A percentile compares a stretch with the other conserved stretches of the same genome.
phyloP scores from a whole-genome alignment of 768 basidiomycete species.

The Boletus eberwhitei region DNA sequence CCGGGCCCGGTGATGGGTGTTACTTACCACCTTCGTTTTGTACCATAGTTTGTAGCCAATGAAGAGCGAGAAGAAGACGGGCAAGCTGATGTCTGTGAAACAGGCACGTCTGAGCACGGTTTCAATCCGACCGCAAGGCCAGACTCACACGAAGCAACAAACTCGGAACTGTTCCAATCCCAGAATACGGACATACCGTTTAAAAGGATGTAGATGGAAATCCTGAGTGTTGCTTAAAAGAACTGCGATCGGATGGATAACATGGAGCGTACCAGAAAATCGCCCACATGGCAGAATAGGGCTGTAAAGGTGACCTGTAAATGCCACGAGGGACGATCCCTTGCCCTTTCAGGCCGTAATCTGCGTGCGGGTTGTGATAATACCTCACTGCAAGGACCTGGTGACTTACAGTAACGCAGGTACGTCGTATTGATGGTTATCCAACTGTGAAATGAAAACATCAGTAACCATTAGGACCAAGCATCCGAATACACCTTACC shows the following conservation, averaged over 20 bases:
- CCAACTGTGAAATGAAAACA: conserved; percentile 52
- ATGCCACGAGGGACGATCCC: conserved; percentile 61
- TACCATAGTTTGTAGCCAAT: conserved; percentile 40
- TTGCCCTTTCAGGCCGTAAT: conserved; percentile 14
- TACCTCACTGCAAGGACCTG: conserved; percentile 31
- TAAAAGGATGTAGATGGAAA: conserved; percentile 53
- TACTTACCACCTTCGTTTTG: conserved; percentile 22
- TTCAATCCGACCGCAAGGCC: background rate
- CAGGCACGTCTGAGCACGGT: background rate
- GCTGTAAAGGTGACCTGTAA: conserved; percentile 61
- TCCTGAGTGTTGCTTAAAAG: conserved; percentile 3
- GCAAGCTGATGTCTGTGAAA: conserved; percentile 35
- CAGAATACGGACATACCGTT: conserved; percentile 62
- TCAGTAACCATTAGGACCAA: conserved; percentile 47
- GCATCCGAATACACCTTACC: conserved; percentile 5
- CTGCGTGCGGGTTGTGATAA: conserved; percentile 1
- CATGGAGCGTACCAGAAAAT: conserved; percentile 55
- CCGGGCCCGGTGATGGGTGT: too few species aligned
- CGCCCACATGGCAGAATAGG: conserved; percentile 69
- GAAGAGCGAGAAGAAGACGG: conserved; percentile 44
- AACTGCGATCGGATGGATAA: conserved; percentile 9
- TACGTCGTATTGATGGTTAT: conserved; percentile 68
- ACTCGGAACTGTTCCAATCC: conserved; percentile 51
- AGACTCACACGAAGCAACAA: conserved; percentile 42
- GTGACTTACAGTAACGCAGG: conserved; percentile 58